These are phyloP conservation scores for Henckelia pumila DNA, from an alignment of 257 asterid genomes.

Conservation along the genomic window DNA sequence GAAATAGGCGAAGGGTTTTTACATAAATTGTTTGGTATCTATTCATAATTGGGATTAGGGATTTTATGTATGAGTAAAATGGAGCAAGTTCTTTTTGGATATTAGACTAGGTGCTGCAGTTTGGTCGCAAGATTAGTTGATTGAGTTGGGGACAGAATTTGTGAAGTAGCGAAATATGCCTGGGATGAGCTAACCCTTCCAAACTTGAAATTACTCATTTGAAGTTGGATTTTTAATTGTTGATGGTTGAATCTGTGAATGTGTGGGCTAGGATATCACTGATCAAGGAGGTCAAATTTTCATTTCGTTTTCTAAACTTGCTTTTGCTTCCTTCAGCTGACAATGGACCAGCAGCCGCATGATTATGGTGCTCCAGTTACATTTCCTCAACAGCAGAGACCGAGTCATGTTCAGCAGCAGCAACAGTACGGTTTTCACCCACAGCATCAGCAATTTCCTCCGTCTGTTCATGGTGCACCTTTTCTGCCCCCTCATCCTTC, in stretches of 20 bases:
- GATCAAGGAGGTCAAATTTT: neutral
- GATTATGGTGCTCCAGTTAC: constrained; percentile 80
- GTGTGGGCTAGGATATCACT: neutral
- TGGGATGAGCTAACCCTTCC: neutral
- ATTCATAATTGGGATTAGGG: neutral
- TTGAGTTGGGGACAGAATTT: neutral
- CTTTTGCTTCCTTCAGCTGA: neutral
- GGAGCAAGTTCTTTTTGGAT: neutral
- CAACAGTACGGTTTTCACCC: constrained; percentile 83
- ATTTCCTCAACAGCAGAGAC: constrained; percentile 80
- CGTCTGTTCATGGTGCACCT: constrained; percentile 76
- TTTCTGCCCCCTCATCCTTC: constrained; percentile 80
- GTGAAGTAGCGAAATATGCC: neutral
- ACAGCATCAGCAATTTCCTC: constrained; percentile 84
- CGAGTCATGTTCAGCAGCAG: constrained; percentile 47
- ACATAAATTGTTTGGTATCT: neutral
- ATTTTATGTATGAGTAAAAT: too few relatives aligned
- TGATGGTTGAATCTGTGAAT: neutral
- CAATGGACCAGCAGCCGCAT: constrained; percentile 84
- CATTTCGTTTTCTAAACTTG: neutral
- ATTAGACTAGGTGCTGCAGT: neutral
- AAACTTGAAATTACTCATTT: neutral
- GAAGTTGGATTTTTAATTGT: neutral
- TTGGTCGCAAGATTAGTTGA: neutral
- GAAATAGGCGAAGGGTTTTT: neutral